A percentile compares a stretch with the other conserved stretches of the same genome.
phyloP scores from a whole-genome alignment of 2,329 filamentous ascomycete species.

The Camillea tinctor region DNA sequence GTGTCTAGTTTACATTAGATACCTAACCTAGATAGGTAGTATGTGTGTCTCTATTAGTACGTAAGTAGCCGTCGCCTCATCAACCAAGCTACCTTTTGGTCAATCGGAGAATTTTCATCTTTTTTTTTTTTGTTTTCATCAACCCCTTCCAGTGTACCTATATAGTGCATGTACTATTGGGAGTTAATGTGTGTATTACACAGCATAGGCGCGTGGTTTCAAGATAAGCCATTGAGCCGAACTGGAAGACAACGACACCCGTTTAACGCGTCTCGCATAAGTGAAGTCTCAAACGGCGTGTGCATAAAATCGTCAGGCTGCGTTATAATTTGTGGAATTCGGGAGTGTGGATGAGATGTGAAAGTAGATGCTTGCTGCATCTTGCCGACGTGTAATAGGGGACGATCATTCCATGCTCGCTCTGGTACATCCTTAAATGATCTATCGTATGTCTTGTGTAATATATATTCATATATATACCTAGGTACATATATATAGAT shows the following conservation, averaged over 20 bases:
- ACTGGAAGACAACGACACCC: not conserved
- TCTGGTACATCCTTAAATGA: no score
- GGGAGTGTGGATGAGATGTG: no score
- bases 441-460: not conserved
- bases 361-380: no score
- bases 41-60: no score
- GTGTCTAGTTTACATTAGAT: no score
- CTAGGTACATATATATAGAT: no score
- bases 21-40: no score
- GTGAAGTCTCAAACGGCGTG: not conserved
- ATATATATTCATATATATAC: not conserved
- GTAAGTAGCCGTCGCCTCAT: not conserved
- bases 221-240: not conserved
- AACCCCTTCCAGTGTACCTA: no score
- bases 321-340: not conserved
- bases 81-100: not conserved
- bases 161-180: no score
- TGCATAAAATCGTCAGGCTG: not conserved
- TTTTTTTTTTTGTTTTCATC: no score
- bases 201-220: not conserved
- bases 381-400: no score
- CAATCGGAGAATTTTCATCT: not conserved
- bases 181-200: not conserved
- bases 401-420: no score
- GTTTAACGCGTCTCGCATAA: not conserved